Evolutionary conservation across 2,329 filamentous ascomycete species (phyloP), one percentile per base, ranked within the genome.

Genomic region (Westerdykella aurantiaca): DNA sequence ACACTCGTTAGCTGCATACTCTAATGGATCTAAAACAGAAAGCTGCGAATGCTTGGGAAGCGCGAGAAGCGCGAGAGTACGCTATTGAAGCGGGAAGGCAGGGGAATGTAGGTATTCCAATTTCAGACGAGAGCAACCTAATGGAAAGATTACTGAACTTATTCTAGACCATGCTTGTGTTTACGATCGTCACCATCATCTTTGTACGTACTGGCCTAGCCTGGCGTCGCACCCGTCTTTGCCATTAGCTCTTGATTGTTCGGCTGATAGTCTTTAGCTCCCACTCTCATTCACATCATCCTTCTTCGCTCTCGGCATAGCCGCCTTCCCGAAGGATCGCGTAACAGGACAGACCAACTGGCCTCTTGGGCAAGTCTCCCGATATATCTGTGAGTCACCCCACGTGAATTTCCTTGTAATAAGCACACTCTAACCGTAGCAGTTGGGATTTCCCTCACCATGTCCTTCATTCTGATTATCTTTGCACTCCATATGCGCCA

Each of bases 21-120:
- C 29, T 51, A 12, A 51, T 51, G 49, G 49, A 51, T 39, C 40
- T 51, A 13, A 51, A 51, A 38, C 43, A 50, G 37, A 50, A 51
- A 38, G 46, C 49, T 17, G 49, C 49, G 11, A 51, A 51, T 34
- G 49, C 49, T 2, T 51, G 46, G 49, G 46, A 51, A 31, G 49
- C 49, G 9, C 39, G 45, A 38, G 39, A 44, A 34, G 39, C 49
- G 5, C 44, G 46, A 5, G 46, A 51, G 25, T 42, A 37, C n/a
- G 45, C 46, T 16, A 42, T 42, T 4, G 49, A 44, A 6, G 25
- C 49, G 2, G 38, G 42, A 18, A 52, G 46, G 22, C 49, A 52
- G 7, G 49, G 47, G 16, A 47, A 31, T 38, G 34, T 38, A 31
- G 38, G 41, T 31, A 18, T 38, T 22, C 4, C 33, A 5, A 4